Evolutionary conservation across 2,329 filamentous ascomycete species (phyloP).

Genomic region (Aspergillus amoenus): DNA sequence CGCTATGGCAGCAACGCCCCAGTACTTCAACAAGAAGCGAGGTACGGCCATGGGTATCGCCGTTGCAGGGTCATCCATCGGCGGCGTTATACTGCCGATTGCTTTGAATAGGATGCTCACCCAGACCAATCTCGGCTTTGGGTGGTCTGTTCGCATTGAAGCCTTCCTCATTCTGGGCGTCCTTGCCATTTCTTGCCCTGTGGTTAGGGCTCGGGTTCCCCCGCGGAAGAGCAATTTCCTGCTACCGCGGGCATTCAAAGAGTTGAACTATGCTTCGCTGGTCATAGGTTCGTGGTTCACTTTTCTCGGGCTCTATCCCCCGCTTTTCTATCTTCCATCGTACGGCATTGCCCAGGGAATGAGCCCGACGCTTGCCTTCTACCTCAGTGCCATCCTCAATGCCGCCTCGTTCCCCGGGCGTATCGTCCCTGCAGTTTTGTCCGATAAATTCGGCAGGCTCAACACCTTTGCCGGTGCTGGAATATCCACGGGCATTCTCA

Average conservation of each 20-base stretch:
- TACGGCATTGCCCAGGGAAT: slow-evolving; percentile 27
- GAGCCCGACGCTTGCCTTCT: slow-evolving; percentile 23
- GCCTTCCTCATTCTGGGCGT: slow-evolving; percentile 53
- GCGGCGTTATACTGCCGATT: slow-evolving; percentile 55
- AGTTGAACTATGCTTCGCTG: slow-evolving; percentile 21
- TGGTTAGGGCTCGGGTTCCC: slow-evolving; percentile 17
- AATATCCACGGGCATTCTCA: slow-evolving; percentile 28
- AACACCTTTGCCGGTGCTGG: slow-evolving; percentile 21
- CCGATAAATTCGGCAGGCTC: slow-evolving; percentile 27
- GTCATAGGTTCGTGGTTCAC: slow-evolving; percentile 22
- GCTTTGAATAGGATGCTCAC: slow-evolving; percentile 51
- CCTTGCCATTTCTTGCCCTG: slow-evolving; percentile 38
- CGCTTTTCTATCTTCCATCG: slow-evolving; percentile 33
- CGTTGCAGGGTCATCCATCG: slow-evolving; percentile 50
- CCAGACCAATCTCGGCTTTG: slow-evolving; percentile 45
- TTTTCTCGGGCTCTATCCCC: slow-evolving; percentile 28
- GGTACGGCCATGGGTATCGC: slow-evolving; percentile 49
- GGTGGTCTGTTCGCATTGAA: slow-evolving; percentile 54
- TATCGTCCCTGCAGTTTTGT: slow-evolving; percentile 33
- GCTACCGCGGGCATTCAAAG: slow-evolving; percentile 22
- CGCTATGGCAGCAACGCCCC: slow-evolving; percentile 46
- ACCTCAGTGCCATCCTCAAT: slow-evolving; percentile 33
- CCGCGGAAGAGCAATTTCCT: slow-evolving; percentile 24
- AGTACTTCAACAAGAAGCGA: slow-evolving; percentile 51
- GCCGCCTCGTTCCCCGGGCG: slow-evolving; percentile 36